Percentiles rank a stretch among this genome's conserved stretches.
Conservation (phyloP, 129 eudicot species). For the Glebionis coronaria region DNA sequence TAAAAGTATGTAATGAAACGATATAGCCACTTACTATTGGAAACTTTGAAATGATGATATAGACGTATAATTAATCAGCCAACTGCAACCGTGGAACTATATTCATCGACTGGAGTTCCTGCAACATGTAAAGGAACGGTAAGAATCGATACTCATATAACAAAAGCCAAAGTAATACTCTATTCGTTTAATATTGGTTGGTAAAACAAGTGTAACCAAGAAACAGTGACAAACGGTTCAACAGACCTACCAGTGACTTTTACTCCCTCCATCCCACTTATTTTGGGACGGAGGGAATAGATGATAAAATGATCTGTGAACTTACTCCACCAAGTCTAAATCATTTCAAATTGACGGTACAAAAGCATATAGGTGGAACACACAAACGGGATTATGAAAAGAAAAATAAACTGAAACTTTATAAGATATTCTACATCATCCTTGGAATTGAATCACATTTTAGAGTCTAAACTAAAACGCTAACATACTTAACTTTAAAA, state of each 20-base stretch:
- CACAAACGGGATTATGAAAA: not conserved
- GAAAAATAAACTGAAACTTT: not conserved
- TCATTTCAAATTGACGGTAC: not conserved
- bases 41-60: not conserved
- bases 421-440: not conserved
- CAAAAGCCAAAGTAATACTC: not conserved
- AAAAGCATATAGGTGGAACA: not conserved
- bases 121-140: not conserved
- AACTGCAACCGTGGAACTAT: conserved; percentile 68
- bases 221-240: not conserved
- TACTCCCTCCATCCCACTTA: no score
- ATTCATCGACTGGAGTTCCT: conserved; percentile 85
- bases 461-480: not conserved
- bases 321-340: not conserved
- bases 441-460: not conserved
- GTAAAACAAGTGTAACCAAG: not conserved
- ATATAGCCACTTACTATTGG: not conserved
- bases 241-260: not conserved
- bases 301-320: conserved; percentile 1
- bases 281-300: not conserved
- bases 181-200: not conserved
- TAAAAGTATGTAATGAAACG: not conserved
- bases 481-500: no score
- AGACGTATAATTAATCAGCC: conserved; percentile 31
- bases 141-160: not conserved